A percentile compares a stretch with the other conserved stretches of the same genome.
phyloP scores from a whole-genome alignment of 1,284 basidiomycete genomes.

The Malassezia arunalokei region DNA sequence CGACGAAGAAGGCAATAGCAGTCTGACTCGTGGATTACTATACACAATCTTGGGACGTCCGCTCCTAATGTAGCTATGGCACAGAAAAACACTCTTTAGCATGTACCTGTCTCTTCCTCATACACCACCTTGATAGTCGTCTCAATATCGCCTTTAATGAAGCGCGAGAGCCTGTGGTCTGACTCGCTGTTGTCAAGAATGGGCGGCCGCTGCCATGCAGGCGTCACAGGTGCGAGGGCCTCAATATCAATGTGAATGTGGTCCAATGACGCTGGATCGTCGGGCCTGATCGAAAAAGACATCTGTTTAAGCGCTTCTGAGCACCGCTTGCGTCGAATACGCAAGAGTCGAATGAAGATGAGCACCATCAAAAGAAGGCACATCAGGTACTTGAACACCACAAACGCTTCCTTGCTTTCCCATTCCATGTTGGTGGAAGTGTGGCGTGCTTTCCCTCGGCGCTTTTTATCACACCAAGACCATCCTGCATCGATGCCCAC shows the following conservation, averaged over 20 bases:
- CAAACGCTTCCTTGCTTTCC: too few relatives aligned
- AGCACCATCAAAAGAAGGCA: not conserved
- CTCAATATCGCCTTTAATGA: not conserved
- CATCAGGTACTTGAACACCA: not conserved
- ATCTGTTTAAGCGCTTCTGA: not conserved
- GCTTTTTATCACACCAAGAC: too few relatives aligned
- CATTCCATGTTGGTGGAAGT: too few relatives aligned
- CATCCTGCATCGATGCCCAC: too few relatives aligned
- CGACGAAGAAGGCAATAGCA: slow-evolving; percentile 1
- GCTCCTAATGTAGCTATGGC: not conserved
- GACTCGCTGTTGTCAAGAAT: not conserved
- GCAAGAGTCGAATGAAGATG: not conserved
- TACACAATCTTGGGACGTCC: not conserved
- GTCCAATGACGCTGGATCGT: not conserved
- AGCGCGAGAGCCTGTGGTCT: not conserved
- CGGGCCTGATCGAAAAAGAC: not conserved
- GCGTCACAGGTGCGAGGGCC: not conserved
- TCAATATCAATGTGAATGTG: not conserved
- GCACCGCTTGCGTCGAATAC: not conserved
- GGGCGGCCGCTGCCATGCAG: not conserved
- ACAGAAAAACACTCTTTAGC: not conserved
- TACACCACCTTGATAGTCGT: not conserved
- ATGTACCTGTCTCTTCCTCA: not conserved
- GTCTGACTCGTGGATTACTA: not conserved
- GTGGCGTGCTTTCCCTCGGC: too few relatives aligned